phyloP scores from a whole-genome alignment of 106 monocot species.

The Phalaenopsis equestris region DNA sequence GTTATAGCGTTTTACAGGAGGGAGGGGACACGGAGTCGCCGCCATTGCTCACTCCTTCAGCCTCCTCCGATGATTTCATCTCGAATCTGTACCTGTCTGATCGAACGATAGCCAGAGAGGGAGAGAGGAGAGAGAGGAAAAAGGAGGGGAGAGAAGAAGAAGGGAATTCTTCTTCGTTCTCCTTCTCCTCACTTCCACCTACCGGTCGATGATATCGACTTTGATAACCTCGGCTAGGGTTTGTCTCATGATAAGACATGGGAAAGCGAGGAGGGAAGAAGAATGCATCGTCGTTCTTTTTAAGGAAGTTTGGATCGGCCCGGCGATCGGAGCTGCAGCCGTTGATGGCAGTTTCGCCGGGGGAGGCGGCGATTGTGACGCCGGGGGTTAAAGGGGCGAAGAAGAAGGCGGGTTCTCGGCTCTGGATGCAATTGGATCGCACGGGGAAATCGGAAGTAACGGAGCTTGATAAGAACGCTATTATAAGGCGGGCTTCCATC shows the following conservation, averaged over 20 bases:
- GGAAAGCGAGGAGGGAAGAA: conserved; percentile 5
- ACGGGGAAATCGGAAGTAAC: conserved; percentile 52
- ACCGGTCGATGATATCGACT: neutral
- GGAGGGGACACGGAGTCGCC: neutral
- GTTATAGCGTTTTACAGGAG: neutral
- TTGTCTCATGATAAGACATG: conserved; percentile 2
- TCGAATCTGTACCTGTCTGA: neutral
- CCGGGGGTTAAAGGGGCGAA: conserved; percentile 20
- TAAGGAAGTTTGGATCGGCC: conserved; percentile 5
- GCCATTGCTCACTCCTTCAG: neutral
- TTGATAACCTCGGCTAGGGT: neutral
- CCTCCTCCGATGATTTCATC: neutral
- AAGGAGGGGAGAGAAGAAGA: neutral
- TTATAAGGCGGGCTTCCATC: conserved; percentile 44
- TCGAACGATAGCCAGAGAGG: too few species aligned
- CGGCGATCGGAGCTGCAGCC: conserved; percentile 4
- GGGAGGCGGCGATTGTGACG: conserved; percentile 3
- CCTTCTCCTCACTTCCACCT: neutral
- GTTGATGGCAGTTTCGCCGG: neutral
- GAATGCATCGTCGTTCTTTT: conserved; percentile 5
- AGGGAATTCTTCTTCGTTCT: neutral
- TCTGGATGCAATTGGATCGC: conserved; percentile 73
- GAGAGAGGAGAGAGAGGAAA: neutral
- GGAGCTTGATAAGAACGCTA: conserved; percentile 71
- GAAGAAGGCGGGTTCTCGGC: conserved; percentile 58